Percentiles rank a stretch among this genome's conserved stretches.
Evolutionary conservation across 352 stramenopile genomes (phyloP).

Genomic region (Phytophthora pinifolia): DNA sequence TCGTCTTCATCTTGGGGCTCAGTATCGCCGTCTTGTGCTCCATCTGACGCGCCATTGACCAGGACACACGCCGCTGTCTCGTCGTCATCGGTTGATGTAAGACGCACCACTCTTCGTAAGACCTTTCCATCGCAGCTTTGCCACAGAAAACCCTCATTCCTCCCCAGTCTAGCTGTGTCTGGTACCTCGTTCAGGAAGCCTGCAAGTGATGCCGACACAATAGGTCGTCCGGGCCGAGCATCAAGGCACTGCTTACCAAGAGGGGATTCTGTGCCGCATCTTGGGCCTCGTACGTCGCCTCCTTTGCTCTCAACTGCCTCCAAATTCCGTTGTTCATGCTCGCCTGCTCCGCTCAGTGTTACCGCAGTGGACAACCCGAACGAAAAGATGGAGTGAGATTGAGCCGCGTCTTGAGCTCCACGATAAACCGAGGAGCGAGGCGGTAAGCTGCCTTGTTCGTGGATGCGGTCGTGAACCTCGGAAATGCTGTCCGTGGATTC

Average conservation of each 20-base stretch:
- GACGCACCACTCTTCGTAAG: conserved; percentile 3
- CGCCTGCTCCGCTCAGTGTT: too few species aligned
- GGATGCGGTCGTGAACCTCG: background rate
- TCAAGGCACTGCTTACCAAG: background rate
- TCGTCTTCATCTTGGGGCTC: too few species aligned
- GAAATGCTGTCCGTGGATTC: background rate
- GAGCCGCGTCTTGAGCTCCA: background rate
- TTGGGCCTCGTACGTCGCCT: background rate
- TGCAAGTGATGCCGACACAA: conserved; percentile 18
- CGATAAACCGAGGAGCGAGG: conserved; percentile 1
- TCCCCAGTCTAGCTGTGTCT: background rate
- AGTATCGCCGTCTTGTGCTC: too few species aligned
- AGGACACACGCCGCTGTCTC: background rate
- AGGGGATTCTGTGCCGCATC: background rate
- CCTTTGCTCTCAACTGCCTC: too few species aligned
- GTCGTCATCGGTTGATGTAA: background rate
- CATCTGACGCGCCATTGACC: too few species aligned
- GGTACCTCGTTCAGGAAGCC: background rate
- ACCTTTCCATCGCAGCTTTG: conserved; percentile 31
- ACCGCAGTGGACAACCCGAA: too few species aligned
- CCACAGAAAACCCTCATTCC: conserved; percentile 8
- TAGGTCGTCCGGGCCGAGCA: background rate
- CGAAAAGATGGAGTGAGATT: too few species aligned
- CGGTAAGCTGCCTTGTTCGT: background rate
- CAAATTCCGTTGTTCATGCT: too few species aligned